A percentile compares a stretch with the other conserved stretches of the same genome.
Evolutionary conservation across 306 rosid species (phyloP).

Genomic region (Fagus sylvatica): DNA sequence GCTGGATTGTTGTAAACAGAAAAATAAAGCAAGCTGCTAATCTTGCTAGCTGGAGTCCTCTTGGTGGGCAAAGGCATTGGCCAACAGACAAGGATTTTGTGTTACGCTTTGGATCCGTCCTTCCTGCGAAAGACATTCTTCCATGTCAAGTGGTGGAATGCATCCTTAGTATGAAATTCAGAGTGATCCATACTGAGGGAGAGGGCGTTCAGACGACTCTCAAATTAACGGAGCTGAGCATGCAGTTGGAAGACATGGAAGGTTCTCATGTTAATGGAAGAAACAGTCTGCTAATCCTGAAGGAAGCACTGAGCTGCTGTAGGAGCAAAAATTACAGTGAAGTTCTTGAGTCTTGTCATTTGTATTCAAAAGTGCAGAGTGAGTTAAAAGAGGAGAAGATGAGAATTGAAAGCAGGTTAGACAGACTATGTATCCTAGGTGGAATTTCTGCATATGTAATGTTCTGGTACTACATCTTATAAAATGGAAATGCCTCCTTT

Average conservation of each 20-base stretch:
- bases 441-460: conserved; percentile 42
- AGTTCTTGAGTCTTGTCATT: conserved; percentile 72
- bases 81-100: conserved; percentile 84
- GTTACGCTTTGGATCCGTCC: conserved; percentile 78
- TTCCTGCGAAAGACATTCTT: conserved; percentile 76
- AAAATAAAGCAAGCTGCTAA: conserved; percentile 82
- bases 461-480: conserved; percentile 55
- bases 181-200: conserved; percentile 58
- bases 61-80: conserved; percentile 92
- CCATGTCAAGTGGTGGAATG: conserved; percentile 80
- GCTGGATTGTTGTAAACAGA: conserved; percentile 80
- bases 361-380: conserved; percentile 68
- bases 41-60: conserved; percentile 90
- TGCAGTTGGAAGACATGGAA: conserved; percentile 92
- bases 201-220: conserved; percentile 60
- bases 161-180: conserved; percentile 79
- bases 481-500: conserved; percentile 27
- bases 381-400: conserved; percentile 85
- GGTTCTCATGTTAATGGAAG: conserved; percentile 76
- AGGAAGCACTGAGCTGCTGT: conserved; percentile 69
- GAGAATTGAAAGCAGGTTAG: conserved; percentile 75
- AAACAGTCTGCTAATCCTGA: conserved; percentile 77
- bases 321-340: conserved; percentile 73
- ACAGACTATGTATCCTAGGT: conserved; percentile 45
- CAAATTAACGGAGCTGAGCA: conserved; percentile 73